A percentile compares a stretch with the other conserved stretches of the same genome.
These are phyloP conservation scores for Neobulgaria alba DNA, from an alignment of 2,329 filamentous ascomycete species.

Conservation along the genomic window DNA sequence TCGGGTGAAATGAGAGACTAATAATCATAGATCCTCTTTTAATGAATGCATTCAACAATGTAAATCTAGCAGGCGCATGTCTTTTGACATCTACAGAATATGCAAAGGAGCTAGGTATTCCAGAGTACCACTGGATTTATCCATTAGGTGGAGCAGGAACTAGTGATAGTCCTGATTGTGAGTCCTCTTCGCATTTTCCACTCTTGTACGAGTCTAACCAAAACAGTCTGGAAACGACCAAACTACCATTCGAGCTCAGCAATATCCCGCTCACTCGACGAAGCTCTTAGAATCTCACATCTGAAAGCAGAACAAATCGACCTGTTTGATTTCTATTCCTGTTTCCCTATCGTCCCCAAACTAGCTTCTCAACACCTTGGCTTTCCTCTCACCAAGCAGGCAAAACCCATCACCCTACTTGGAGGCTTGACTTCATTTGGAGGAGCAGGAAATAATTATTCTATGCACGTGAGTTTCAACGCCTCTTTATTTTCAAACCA, in stretches of 20 bases:
- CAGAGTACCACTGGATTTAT: slow-evolving; percentile 52
- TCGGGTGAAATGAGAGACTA: slow-evolving; percentile 10
- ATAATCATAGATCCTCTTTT: slow-evolving; percentile 47
- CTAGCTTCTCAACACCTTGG: slow-evolving; percentile 52
- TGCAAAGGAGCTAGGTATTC: slow-evolving; percentile 46
- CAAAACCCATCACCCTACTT: slow-evolving; percentile 50
- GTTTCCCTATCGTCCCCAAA: slow-evolving; percentile 63
- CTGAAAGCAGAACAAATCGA: slow-evolving; percentile 45
- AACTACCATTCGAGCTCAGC: slow-evolving; percentile 50
- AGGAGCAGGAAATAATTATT: slow-evolving; percentile 64
- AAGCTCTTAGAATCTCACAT: slow-evolving; percentile 39
- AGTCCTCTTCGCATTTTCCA: slow-evolving; percentile 19
- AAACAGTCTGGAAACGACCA: slow-evolving; percentile 52
- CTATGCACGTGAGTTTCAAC: slow-evolving; percentile 60
- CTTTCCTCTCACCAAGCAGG: slow-evolving; percentile 36
- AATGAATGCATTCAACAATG: slow-evolving; percentile 65
- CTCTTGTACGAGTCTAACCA: slow-evolving; percentile 2
- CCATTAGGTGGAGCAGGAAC: slow-evolving; percentile 55
- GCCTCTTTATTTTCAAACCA: neutral
- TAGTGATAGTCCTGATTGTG: slow-evolving; percentile 46
- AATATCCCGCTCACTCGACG: slow-evolving; percentile 49
- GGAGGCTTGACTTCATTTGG: slow-evolving; percentile 62
- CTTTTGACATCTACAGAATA: slow-evolving; percentile 49
- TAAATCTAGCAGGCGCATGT: slow-evolving; percentile 54
- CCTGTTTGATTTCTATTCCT: slow-evolving; percentile 57